These are phyloP conservation scores for Fistulifera solaris DNA, from an alignment of 108 stramenopile genomes.

Conservation along the genomic window DNA sequence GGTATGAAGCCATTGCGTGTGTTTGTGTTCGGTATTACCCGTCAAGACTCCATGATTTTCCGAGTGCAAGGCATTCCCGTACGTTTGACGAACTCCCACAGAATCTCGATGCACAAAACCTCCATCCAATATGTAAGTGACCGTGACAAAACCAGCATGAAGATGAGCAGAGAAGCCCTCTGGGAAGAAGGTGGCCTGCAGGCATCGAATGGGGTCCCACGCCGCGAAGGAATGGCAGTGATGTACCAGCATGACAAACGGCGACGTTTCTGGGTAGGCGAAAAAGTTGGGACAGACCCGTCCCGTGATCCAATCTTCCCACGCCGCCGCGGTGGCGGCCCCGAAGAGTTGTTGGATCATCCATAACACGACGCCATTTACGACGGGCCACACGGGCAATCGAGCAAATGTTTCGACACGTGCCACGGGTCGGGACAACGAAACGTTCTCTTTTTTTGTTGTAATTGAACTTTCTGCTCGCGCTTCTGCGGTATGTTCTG, in stretches of 20 bases:
- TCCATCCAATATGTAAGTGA: conserved; percentile 71
- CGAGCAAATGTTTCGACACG: conserved; percentile 20
- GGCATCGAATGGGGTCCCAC: conserved; percentile 56
- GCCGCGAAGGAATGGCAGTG: conserved; percentile 69
- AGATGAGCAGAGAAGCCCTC: conserved; percentile 87
- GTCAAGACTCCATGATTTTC: not conserved
- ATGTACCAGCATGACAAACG: conserved; percentile 80
- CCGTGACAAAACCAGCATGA: conserved; percentile 76
- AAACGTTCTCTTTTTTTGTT: too few species aligned
- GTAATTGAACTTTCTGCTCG: too few species aligned
- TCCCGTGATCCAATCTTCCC: conserved; percentile 44
- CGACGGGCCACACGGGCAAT: conserved; percentile 74
- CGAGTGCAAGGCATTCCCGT: conserved; percentile 20
- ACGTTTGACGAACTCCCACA: conserved; percentile 51
- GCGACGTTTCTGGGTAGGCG: conserved; percentile 23
- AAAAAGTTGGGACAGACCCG: conserved; percentile 78
- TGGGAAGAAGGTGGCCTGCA: conserved; percentile 53
- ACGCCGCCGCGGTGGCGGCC: conserved; percentile 27
- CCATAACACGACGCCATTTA: conserved; percentile 59
- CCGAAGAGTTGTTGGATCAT: conserved; percentile 42
- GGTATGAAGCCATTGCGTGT: conserved; percentile 73
- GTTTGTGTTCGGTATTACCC: conserved; percentile 9
- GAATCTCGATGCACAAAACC: conserved; percentile 81
- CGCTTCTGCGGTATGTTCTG: too few species aligned
- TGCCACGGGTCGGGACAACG: not conserved